phyloP scores from a whole-genome alignment of 2,329 filamentous ascomycete genomes.

The Epichloe amarillans region DNA sequence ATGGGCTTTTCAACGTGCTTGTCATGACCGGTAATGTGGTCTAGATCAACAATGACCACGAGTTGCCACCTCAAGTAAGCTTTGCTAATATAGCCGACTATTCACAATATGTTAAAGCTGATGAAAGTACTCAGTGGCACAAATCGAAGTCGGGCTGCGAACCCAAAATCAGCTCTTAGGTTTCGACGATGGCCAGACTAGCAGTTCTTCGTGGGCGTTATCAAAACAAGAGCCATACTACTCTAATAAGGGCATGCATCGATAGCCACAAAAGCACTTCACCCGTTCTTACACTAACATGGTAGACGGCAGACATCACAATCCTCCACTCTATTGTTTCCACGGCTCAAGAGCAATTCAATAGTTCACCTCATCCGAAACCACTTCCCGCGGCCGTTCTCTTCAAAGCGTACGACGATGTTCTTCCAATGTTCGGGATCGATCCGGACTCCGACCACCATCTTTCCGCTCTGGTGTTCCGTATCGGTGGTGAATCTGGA shows the following conservation, averaged over 20 bases:
- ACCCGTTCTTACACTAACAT: not conserved
- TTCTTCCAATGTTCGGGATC: slow-evolving; percentile 57
- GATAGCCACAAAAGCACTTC: not conserved
- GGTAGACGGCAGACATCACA: slow-evolving; percentile 52
- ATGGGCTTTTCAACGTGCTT: not conserved
- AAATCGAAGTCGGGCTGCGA: slow-evolving; percentile 7
- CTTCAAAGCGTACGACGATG: slow-evolving; percentile 66
- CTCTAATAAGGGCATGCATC: slow-evolving; percentile 43
- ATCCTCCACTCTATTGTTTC: slow-evolving; percentile 65
- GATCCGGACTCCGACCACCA: slow-evolving; percentile 61
- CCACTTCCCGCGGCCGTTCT: slow-evolving; percentile 62
- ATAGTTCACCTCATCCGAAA: slow-evolving; percentile 43
- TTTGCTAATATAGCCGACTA: not conserved
- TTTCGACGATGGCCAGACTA: slow-evolving; percentile 5
- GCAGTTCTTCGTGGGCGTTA: not conserved
- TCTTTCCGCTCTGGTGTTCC: slow-evolving; percentile 66
- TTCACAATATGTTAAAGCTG: not conserved
- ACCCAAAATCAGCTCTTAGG: not conserved
- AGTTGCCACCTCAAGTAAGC: slow-evolving; percentile 2
- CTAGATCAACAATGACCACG: not conserved
- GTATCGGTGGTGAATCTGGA: slow-evolving; percentile 54
- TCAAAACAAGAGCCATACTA: slow-evolving; percentile 30
- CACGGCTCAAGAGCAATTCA: slow-evolving; percentile 52
- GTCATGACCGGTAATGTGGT: not conserved
- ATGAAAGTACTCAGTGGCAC: slow-evolving; percentile 11